Conservation (phyloP, 768 basidiomycete genomes). For the Steccherinum ochraceum region DNA sequence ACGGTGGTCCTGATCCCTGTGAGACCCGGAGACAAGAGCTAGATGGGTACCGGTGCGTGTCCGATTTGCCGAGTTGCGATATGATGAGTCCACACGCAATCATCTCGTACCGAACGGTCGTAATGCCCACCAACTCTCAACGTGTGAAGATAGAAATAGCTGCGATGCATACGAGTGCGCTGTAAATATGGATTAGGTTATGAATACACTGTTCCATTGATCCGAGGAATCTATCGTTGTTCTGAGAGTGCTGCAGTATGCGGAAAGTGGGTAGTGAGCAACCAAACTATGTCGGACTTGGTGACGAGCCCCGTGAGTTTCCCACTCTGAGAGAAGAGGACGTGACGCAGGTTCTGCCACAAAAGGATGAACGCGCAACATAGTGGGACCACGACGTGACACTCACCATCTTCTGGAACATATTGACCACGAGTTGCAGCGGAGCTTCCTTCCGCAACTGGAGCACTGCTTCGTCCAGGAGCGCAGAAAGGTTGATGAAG, state of each 20-base stretch:
- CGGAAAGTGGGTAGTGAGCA: constrained; percentile 41
- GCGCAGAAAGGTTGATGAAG: constrained; percentile 24
- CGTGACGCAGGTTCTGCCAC: constrained; percentile 57
- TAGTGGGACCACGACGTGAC: constrained; percentile 4
- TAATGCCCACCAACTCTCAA: too few species aligned
- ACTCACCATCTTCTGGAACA: constrained; percentile 67
- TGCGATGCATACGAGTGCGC: too few species aligned
- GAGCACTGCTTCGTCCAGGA: constrained; percentile 43
- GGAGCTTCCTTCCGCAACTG: constrained; percentile 66
- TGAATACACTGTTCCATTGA: too few species aligned
- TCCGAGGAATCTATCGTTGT: not conserved
- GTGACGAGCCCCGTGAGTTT: constrained; percentile 60
- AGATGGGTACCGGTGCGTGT: too few species aligned
- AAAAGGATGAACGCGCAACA: not conserved
- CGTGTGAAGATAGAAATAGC: too few species aligned
- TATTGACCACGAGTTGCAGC: constrained; percentile 62
- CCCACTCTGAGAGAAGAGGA: constrained; percentile 58
- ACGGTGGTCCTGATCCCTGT: too few species aligned
- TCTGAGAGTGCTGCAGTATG: not conserved
- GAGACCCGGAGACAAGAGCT: too few species aligned
- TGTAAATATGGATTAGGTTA: too few species aligned
- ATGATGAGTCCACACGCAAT: too few species aligned
- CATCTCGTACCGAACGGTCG: too few species aligned
- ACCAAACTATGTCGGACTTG: constrained; percentile 56
- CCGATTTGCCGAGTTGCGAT: too few species aligned